Conservation (phyloP, 2,329 filamentous ascomycete genomes). For the Epichloe festucae region DNA sequence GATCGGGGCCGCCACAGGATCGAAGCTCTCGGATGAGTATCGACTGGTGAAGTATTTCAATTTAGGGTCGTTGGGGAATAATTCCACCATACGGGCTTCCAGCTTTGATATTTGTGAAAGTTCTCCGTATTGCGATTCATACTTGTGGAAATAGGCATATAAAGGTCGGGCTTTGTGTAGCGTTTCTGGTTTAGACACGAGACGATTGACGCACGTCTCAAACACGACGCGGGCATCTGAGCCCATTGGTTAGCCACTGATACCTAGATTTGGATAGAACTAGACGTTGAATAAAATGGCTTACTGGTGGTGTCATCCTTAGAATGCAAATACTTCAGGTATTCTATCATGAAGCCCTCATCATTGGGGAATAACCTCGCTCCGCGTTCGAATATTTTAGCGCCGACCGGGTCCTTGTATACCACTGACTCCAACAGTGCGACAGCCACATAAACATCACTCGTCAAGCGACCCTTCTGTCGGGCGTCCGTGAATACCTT, state of each 20-base stretch:
- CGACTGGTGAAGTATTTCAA: slow-evolving; percentile 64
- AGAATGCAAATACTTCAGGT: slow-evolving; percentile 85
- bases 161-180: slow-evolving; percentile 67
- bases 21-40: slow-evolving; percentile 59
- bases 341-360: slow-evolving; percentile 85
- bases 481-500: slow-evolving; percentile 84
- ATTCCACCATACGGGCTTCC: slow-evolving; percentile 81
- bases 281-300: slow-evolving; percentile 19
- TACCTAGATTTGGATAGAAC: background rate
- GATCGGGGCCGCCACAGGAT: slow-evolving; percentile 67
- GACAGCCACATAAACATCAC: slow-evolving; percentile 88
- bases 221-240: slow-evolving; percentile 89
- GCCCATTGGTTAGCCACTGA: slow-evolving; percentile 9
- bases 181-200: slow-evolving; percentile 65
- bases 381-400: slow-evolving; percentile 91
- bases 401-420: slow-evolving; percentile 85
- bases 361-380: slow-evolving; percentile 89
- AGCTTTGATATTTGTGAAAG: slow-evolving; percentile 80
- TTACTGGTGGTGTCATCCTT: slow-evolving; percentile 88
- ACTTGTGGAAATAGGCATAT: slow-evolving; percentile 86
- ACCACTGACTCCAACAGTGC: slow-evolving; percentile 91
- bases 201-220: slow-evolving; percentile 77
- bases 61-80: slow-evolving; percentile 81
- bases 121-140: slow-evolving; percentile 90
- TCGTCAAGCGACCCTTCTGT: slow-evolving; percentile 74